These are phyloP conservation scores for Biscogniauxia sp. DNA, from an alignment of 2,329 filamentous ascomycete genomes.

Conservation along the genomic window DNA sequence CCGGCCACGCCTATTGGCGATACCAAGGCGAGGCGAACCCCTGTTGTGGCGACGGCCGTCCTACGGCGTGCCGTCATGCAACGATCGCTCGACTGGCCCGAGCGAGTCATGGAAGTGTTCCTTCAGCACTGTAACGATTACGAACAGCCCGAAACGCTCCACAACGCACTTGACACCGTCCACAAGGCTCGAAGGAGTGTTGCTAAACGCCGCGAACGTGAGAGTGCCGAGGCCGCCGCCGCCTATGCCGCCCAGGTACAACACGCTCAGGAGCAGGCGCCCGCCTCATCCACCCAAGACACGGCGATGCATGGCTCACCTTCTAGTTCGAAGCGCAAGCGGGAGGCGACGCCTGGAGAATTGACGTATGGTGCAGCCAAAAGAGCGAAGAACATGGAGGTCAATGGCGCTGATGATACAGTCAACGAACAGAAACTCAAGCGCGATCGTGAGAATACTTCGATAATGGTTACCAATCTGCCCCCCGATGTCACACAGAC, in stretches of 20 bases:
- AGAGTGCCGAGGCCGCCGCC: constrained; percentile 59
- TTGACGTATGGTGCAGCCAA: constrained; percentile 59
- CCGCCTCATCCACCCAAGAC: constrained; percentile 27
- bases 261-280: constrained; percentile 35
- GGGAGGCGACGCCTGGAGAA: constrained; percentile 55
- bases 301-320: constrained; percentile 35
- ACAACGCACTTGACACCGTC: constrained; percentile 70
- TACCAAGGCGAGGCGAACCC: constrained; percentile 56
- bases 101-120: constrained; percentile 72
- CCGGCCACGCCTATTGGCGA: constrained; percentile 38
- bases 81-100: constrained; percentile 70
- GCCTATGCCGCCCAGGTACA: constrained; percentile 42
- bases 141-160: constrained; percentile 73
- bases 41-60: constrained; percentile 71
- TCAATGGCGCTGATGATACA: constrained; percentile 30
- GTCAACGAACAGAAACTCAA: constrained; percentile 50
- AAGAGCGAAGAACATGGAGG: constrained; percentile 55
- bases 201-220: constrained; percentile 61
- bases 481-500: constrained; percentile 67
- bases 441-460: constrained; percentile 87
- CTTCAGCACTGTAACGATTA: constrained; percentile 85
- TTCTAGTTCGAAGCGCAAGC: constrained; percentile 67
- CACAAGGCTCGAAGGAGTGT: constrained; percentile 66
- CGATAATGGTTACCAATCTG: constrained; percentile 76
- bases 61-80: constrained; percentile 67